Evolutionary conservation across 305 asterid genomes (phyloP).

Genomic region (Plantago coronopus): DNA sequence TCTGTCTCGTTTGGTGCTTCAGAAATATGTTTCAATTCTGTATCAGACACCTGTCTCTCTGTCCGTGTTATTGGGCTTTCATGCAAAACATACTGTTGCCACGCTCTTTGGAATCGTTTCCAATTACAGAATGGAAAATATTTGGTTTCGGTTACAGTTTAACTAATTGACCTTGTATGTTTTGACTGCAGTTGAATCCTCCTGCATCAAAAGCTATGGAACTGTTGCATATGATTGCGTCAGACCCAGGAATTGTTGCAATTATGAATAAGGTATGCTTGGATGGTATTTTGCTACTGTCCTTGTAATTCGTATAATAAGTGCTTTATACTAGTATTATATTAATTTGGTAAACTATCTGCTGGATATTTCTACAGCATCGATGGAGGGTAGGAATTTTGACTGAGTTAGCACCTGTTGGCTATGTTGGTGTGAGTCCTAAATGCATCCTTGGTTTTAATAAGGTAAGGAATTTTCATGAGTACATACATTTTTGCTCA

Average conservation of each 20-base stretch:
- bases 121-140: too few relatives aligned
- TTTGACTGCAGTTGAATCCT: slow-evolving; percentile 64
- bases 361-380: slow-evolving; percentile 54
- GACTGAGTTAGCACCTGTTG: slow-evolving; percentile 95
- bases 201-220: slow-evolving; percentile 75
- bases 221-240: slow-evolving; percentile 89
- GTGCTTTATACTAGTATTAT: slow-evolving; percentile 1
- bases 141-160: background rate
- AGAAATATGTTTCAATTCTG: background rate
- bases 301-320: slow-evolving; percentile 12
- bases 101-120: too few relatives aligned
- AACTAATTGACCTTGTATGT: slow-evolving; percentile 20
- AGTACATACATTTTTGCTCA: slow-evolving; percentile 9
- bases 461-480: slow-evolving; percentile 48
- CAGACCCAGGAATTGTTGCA: slow-evolving; percentile 95
- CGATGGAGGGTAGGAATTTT: slow-evolving; percentile 87
- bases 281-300: slow-evolving; percentile 16
- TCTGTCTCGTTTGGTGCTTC: background rate
- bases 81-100: background rate
- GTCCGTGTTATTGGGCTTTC: background rate
- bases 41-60: background rate
- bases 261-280: slow-evolving; percentile 80
- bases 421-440: slow-evolving; percentile 89
- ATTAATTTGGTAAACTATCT: slow-evolving; percentile 20
- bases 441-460: slow-evolving; percentile 87